phyloP scores from a whole-genome alignment of 495 filamentous ascomycete species.

The Daldinia loculata region DNA sequence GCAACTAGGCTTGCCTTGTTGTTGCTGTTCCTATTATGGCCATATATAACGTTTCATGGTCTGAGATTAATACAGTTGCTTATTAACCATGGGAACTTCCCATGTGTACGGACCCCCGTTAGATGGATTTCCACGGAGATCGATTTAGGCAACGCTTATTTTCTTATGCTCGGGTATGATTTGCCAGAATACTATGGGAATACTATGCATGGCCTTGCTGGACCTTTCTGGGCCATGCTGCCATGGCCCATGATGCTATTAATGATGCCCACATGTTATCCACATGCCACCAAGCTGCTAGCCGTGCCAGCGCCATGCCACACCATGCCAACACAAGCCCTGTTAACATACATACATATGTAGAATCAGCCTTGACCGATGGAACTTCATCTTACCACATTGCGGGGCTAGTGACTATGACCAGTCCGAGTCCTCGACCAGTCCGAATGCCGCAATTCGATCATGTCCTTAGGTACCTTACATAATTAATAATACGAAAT shows the following conservation, averaged over 20 bases:
- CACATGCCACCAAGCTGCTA: conserved; percentile 6
- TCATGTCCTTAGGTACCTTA: conserved; percentile 7
- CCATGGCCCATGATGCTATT: conserved; percentile 14
- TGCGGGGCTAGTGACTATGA: conserved; percentile 19
- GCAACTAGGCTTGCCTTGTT: neutral
- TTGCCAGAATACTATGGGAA: conserved; percentile 24
- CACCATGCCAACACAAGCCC: conserved; percentile 1
- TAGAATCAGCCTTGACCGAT: conserved; percentile 28
- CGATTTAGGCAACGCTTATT: conserved; percentile 21
- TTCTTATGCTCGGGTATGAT: conserved; percentile 12
- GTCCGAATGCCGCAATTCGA: conserved; percentile 8
- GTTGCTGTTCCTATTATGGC: conserved; percentile 7
- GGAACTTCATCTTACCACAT: conserved; percentile 39
- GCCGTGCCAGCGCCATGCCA: neutral
- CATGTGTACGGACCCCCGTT: neutral
- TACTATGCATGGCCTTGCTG: conserved; percentile 1
- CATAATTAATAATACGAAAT: neutral
- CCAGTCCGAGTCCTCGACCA: neutral
- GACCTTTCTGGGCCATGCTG: neutral
- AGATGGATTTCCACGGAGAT: conserved; percentile 7
- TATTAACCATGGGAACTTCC: conserved; percentile 10
- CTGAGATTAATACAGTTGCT: conserved; percentile 13
- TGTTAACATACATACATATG: neutral
- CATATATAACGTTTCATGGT: conserved; percentile 9
- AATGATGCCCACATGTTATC: conserved; percentile 26